Percentiles rank a stretch among this genome's conserved stretches.
phyloP scores from a whole-genome alignment of 768 basidiomycete genomes.

The Xanthoconium stramineum region DNA sequence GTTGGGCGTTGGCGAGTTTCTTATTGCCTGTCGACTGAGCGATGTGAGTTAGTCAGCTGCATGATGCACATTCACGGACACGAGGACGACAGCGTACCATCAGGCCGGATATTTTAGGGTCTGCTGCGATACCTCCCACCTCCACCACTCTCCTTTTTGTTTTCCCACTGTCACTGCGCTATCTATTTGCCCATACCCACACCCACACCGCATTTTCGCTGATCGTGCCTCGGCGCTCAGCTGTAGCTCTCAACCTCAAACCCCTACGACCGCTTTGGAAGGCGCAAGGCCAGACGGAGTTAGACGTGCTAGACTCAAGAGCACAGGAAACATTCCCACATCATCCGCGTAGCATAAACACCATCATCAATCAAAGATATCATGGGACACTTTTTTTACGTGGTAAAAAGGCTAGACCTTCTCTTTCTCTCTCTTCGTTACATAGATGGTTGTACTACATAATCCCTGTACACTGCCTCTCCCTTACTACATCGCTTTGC shows the following conservation, averaged over 20 bases:
- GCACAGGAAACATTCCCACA: conserved; percentile 1
- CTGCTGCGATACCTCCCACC: conserved; percentile 15
- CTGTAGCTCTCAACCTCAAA: neutral
- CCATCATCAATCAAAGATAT: conserved; percentile 5
- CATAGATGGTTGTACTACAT: conserved; percentile 14
- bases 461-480: conserved; percentile 3
- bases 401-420: conserved; percentile 1
- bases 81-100: neutral
- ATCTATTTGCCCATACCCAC: conserved; percentile 12
- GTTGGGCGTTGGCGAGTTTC: conserved; percentile 84
- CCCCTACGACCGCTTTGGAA: conserved; percentile 3
- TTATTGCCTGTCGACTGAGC: conserved; percentile 53
- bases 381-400: neutral
- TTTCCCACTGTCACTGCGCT: conserved; percentile 4
- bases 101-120: neutral
- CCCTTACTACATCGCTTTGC: neutral
- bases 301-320: neutral
- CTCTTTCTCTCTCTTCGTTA: neutral
- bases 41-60: neutral
- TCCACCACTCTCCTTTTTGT: neutral
- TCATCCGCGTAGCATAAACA: neutral
- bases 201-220: neutral
- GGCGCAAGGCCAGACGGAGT: conserved; percentile 5
- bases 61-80: conserved; percentile 3
- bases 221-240: neutral